Conservation (phyloP, 2,329 filamentous ascomycete genomes). For the Arachnomyces sp. region DNA sequence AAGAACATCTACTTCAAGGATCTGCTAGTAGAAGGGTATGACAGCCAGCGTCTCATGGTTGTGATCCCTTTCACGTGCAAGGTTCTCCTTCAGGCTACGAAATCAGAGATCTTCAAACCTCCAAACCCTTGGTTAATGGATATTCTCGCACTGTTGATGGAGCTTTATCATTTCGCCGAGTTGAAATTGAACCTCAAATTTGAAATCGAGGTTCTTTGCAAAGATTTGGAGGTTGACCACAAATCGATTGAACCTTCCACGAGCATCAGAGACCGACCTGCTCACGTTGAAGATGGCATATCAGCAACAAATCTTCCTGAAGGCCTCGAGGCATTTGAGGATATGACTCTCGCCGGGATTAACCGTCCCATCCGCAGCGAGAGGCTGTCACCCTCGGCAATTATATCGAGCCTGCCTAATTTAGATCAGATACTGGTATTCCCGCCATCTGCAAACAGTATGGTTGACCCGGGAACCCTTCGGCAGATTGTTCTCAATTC, state of each 20-base stretch:
- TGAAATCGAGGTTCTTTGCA: slow-evolving; percentile 95
- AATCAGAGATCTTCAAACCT: slow-evolving; percentile 82
- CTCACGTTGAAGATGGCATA: slow-evolving; percentile 54
- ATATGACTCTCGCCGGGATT: slow-evolving; percentile 68
- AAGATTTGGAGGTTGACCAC: slow-evolving; percentile 83
- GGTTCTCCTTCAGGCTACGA: slow-evolving; percentile 74
- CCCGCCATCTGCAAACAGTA: slow-evolving; percentile 68
- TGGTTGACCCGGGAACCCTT: slow-evolving; percentile 61
- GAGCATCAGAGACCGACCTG: slow-evolving; percentile 69
- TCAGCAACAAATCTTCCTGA: slow-evolving; percentile 55
- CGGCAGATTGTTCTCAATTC: slow-evolving; percentile 73
- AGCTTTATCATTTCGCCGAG: slow-evolving; percentile 87
- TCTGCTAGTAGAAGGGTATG: slow-evolving; percentile 83
- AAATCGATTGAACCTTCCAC: slow-evolving; percentile 83
- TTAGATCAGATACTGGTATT: slow-evolving; percentile 71
- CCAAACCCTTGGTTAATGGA: slow-evolving; percentile 99
- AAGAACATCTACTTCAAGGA: slow-evolving; percentile 97
- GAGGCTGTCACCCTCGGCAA: slow-evolving; percentile 67
- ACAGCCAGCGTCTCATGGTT: slow-evolving; percentile 82
- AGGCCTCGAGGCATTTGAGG: slow-evolving; percentile 72
- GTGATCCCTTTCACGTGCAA: slow-evolving; percentile 98
- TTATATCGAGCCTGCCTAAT: slow-evolving; percentile 76
- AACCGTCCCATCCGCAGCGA: slow-evolving; percentile 60
- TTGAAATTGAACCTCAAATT: slow-evolving; percentile 96
- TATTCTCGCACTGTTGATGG: slow-evolving; percentile 81